Evolutionary conservation across 106 monocot genomes (phyloP), one percentile per base, ranked within the genome.

Genomic region (Posidonia australis): DNA sequence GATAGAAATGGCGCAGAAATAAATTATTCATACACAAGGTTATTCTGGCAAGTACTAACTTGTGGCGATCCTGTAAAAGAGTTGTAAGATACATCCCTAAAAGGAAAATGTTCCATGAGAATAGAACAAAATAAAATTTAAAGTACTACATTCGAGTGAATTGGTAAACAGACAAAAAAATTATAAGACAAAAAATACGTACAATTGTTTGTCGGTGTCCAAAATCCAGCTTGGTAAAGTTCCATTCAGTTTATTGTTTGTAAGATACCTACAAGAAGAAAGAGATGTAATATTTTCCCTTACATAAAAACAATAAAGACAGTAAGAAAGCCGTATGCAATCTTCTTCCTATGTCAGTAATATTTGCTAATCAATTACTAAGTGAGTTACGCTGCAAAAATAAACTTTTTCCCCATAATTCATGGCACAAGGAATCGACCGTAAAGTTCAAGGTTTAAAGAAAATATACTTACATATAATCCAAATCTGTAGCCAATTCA

Each of bases 161-260:
- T 3, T 21, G n/a, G 21, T 22, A 12, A 19, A 49, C 5, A 43
- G 6, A 58, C 5, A 43, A 26, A 18, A 14, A 0, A 22, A 45
- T 9, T 16, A 3, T 2, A 16, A 5, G 5, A 14, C 16, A 44
- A 32, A 26, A 9, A 41, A 12, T 18, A 51, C 31, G 14, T 52
- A 72, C 63, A 70, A 5, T 6, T 21, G 46, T 16, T 72, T 31
- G 54, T 68, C 70, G 71, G 67, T 78, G 5, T 11, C 68, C 55
- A 72, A 31, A 42, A 89, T 83, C 93, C 93, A 93, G 70, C 7
- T 1, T 28, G 93, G 93, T 58, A 93, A 79, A 58, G 57, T 36
- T 65, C 93, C 93, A 68, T 44, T 83, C 10, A 93, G 60, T 69
- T 32, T 85, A 64, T 93, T 93, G 63, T 75, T 78, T 32, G 81